A percentile compares a stretch with the other conserved stretches of the same genome.
phyloP scores from a whole-genome alignment of 2,329 filamentous ascomycete genomes.

The Penicillium sp. region DNA sequence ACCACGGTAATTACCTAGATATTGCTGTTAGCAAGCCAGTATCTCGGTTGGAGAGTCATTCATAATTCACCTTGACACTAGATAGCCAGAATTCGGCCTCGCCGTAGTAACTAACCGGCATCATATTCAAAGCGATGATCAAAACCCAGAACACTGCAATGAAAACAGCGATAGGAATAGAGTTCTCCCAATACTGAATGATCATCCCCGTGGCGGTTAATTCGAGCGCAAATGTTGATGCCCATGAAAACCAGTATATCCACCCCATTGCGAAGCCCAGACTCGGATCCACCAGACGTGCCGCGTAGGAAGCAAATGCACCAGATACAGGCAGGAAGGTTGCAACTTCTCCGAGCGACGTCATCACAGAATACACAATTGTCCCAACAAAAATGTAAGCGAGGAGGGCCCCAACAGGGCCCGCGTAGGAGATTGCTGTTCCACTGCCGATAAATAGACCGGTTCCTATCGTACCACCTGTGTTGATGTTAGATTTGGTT shows the following conservation, averaged over 20 bases:
- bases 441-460: slow-evolving; percentile 72
- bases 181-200: slow-evolving; percentile 70
- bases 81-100: slow-evolving; percentile 80
- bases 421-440: slow-evolving; percentile 60
- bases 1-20: slow-evolving; percentile 34
- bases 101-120: slow-evolving; percentile 72
- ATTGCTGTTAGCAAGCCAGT: slow-evolving; percentile 58
- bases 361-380: slow-evolving; percentile 76
- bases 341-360: slow-evolving; percentile 66
- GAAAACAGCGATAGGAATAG: slow-evolving; percentile 67
- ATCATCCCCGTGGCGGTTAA: slow-evolving; percentile 71
- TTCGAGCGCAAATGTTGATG: slow-evolving; percentile 60
- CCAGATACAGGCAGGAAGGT: slow-evolving; percentile 75
- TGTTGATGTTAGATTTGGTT: not conserved
- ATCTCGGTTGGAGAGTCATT: no score
- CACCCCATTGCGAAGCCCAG: slow-evolving; percentile 77
- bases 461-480: slow-evolving; percentile 68
- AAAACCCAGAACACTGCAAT: slow-evolving; percentile 72
- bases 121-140: slow-evolving; percentile 68
- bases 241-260: slow-evolving; percentile 70
- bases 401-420: slow-evolving; percentile 66
- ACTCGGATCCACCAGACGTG: slow-evolving; percentile 71
- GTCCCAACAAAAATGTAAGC: slow-evolving; percentile 69
- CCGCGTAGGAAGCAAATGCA: slow-evolving; percentile 74
- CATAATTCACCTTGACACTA: slow-evolving; percentile 64